Evolutionary conservation across 2,329 filamentous ascomycete genomes (phyloP).

Genomic region (Dactylellina drechsleri): DNA sequence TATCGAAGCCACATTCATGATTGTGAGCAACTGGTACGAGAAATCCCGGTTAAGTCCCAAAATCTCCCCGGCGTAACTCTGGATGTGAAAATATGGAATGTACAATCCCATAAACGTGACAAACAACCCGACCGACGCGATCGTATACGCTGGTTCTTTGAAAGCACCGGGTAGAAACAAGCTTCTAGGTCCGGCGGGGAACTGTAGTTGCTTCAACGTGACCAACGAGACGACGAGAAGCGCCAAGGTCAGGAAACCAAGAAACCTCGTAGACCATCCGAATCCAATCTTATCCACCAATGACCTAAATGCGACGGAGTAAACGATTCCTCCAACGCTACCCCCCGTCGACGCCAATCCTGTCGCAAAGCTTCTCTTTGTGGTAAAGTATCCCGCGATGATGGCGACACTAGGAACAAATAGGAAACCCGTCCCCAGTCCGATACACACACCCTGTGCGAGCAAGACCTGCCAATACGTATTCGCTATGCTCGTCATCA

Average conservation of each 20-base stretch:
- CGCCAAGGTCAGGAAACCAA: conserved; percentile 60
- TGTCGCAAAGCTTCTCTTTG: conserved; percentile 63
- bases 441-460: conserved; percentile 68
- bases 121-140: conserved; percentile 61
- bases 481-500: conserved; percentile 63
- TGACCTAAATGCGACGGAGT: conserved; percentile 63
- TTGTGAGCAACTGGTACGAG: conserved; percentile 65
- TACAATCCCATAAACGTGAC: conserved; percentile 61
- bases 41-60: conserved; percentile 63
- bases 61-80: conserved; percentile 63
- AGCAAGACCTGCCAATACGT: conserved; percentile 68
- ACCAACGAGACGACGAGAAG: conserved; percentile 59
- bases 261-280: conserved; percentile 61
- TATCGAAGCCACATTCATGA: conserved; percentile 67
- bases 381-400: conserved; percentile 63
- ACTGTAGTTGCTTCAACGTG: conserved; percentile 57
- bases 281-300: conserved; percentile 60
- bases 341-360: conserved; percentile 64
- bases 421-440: conserved; percentile 64
- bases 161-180: conserved; percentile 61
- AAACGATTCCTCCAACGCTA: conserved; percentile 62
- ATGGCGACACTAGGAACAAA: conserved; percentile 63
- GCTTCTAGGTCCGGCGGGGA: conserved; percentile 44
- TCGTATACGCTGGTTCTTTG: conserved; percentile 60
- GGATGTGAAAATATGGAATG: conserved; percentile 65